Evolutionary conservation across 75 land plant species (phyloP), one percentile per base, ranked within the genome.

Genomic region (Selaginella moellendorffii): DNA sequence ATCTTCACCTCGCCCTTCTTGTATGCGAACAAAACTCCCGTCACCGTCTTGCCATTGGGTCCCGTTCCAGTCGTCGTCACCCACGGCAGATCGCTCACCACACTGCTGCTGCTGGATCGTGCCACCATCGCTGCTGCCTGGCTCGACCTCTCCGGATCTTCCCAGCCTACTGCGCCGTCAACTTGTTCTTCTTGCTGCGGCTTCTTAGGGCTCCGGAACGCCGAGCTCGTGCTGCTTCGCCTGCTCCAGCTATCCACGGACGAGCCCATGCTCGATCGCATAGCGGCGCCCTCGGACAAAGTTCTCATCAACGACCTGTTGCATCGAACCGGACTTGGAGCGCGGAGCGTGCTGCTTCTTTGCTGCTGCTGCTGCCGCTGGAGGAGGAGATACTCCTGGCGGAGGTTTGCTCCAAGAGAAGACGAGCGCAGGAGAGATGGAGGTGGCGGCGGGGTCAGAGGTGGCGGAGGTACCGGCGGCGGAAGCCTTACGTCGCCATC

Each of bases 31-130:
- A 91, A 78, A 26, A 85, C 97, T 60, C 97, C 97, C 28, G 83
- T 82, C 25, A 88, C 83, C 18, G 85, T 85, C 56, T 73, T 73
- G 14, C 88, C 88, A 31, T 79, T 73, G 1, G 89, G 89, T 21
- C 88, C 88, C 9, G 72, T 70, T 21, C 86, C 97, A 29, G 77
- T 88, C 2, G 96, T 81, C n/a, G 96, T 77, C 27, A 92, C 97
- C 97, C 97, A 92, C 19, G 97, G 97, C 31, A 92, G 75, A 62
- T 92, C 83, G 29, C 95, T 95, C 10, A 30, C 22, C 18, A 26
- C 21, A 20, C 68, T 28, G 25, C 29, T 18, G 12, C 28, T 67
- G 64, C 9, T 14, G 25, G 27, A 25, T 21, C n/a, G n/a, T n/a
- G n/a, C n/a, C n/a, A n/a, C n/a, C n/a, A n/a, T n/a, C n/a, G n/a